Percentiles rank a stretch among this genome's conserved stretches.
Conservation (phyloP, 2,329 filamentous ascomycete genomes). For the Lecanoromycetidae sp. region DNA sequence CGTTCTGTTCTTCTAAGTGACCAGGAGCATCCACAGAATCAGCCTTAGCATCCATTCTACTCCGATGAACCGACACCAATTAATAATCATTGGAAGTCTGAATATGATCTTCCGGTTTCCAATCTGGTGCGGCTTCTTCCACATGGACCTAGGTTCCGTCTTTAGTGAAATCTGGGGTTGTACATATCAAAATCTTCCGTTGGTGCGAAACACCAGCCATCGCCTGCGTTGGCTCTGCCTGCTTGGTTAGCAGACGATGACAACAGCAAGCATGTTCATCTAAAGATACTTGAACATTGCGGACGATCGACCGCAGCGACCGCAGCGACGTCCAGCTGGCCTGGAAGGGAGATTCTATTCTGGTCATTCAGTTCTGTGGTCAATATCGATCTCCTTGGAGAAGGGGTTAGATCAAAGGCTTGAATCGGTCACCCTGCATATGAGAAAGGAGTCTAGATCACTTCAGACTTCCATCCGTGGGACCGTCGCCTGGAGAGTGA, state of each 20-base stretch:
- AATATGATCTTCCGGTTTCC: too few species aligned
- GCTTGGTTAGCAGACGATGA: too few species aligned
- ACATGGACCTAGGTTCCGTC: background rate
- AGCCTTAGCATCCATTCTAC: background rate
- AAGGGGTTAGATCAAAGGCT: background rate
- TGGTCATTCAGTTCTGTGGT: too few species aligned
- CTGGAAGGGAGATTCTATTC: too few species aligned
- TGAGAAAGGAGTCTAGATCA: background rate
- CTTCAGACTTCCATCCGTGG: background rate
- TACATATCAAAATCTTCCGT: background rate
- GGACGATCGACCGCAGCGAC: too few species aligned
- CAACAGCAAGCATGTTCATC: too few species aligned
- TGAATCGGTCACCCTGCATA: background rate
- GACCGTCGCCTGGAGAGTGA: background rate
- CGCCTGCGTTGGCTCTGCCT: too few species aligned
- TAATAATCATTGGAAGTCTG: background rate
- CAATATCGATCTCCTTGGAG: too few species aligned
- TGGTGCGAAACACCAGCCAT: constrained; percentile 8
- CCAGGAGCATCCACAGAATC: background rate
- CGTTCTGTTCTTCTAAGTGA: background rate
- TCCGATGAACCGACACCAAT: background rate
- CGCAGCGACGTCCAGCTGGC: too few species aligned
- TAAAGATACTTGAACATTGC: too few species aligned
- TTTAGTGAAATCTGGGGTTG: constrained; percentile 4
- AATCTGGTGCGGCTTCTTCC: too few species aligned